Conservation (phyloP, 2,329 filamentous ascomycete genomes). For the Colletotrichum sp. region DNA sequence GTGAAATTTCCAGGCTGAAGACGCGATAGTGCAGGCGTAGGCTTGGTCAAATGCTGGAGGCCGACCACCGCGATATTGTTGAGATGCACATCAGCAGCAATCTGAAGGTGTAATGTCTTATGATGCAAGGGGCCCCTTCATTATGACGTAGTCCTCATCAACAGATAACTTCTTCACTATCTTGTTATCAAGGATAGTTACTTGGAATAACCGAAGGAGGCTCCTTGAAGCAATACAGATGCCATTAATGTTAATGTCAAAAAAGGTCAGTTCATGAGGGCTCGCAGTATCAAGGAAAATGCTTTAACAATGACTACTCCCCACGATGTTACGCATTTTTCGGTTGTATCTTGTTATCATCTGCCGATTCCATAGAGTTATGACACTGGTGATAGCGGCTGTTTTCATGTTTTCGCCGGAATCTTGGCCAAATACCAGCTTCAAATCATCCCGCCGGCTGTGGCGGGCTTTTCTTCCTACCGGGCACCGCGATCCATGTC, state of each 20-base stretch:
- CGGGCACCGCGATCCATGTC: fast-evolving
- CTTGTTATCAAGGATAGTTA: fast-evolving
- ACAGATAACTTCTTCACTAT: background rate
- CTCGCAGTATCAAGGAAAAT: too few species aligned
- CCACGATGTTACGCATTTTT: background rate
- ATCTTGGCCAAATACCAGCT: background rate
- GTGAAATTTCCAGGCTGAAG: background rate
- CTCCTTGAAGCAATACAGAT: too few species aligned
- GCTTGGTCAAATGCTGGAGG: background rate
- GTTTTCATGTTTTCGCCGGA: background rate
- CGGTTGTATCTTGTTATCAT: background rate
- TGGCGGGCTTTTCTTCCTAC: fast-evolving
- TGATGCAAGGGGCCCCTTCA: background rate
- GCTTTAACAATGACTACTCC: too few species aligned
- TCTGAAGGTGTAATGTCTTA: background rate
- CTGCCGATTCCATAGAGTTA: fast-evolving
- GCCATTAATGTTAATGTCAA: too few species aligned
- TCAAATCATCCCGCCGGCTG: constrained; percentile 13
- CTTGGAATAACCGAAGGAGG: too few species aligned
- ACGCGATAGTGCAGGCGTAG: background rate
- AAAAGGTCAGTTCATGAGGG: too few species aligned
- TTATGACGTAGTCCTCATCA: background rate
- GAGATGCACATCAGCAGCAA: background rate
- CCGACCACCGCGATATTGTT: background rate
- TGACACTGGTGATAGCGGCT: background rate